These are phyloP conservation scores for Thielaviopsis musarum DNA, from an alignment of 2,329 filamentous ascomycete species.

Conservation along the genomic window DNA sequence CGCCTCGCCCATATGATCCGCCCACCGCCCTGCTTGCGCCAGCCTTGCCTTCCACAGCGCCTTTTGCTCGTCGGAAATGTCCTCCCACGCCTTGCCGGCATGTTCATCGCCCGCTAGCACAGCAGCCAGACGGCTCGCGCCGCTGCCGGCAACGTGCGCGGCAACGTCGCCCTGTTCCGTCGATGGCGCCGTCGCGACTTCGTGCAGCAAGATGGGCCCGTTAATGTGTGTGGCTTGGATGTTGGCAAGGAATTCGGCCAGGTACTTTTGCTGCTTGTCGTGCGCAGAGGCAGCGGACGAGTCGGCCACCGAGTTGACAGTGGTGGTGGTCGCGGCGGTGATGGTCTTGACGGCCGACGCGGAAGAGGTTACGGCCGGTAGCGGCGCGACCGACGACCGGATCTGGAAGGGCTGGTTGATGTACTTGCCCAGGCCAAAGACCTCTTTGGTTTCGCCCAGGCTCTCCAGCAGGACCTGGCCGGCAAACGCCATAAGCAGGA, in stretches of 20 bases:
- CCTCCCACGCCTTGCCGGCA: conserved; percentile 51
- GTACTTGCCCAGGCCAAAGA: conserved; percentile 21
- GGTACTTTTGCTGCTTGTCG: not conserved
- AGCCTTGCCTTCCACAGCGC: conserved; percentile 53
- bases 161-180: not conserved
- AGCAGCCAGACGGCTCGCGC: conserved; percentile 15
- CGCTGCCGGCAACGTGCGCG: not conserved
- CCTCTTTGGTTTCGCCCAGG: conserved; percentile 36
- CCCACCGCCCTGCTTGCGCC: conserved; percentile 58
- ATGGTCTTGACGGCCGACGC: not conserved
- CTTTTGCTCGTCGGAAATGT: conserved; percentile 46
- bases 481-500: conserved; percentile 41
- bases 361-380: conserved; percentile 4
- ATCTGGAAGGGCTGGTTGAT: conserved; percentile 8
- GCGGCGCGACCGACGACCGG: conserved; percentile 5
- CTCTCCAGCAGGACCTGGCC: conserved; percentile 50
- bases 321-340: not conserved
- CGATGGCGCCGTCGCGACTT: not conserved
- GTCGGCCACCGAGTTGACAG: not conserved
- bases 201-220: conserved; percentile 7
- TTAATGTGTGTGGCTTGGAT: conserved; percentile 2
- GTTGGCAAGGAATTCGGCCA: conserved; percentile 6
- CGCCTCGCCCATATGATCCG: conserved; percentile 58
- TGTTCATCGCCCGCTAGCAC: conserved; percentile 31
- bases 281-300: not conserved